Conservation (phyloP, 2,329 filamentous ascomycete genomes). For the Colletotrichum trifolii region DNA sequence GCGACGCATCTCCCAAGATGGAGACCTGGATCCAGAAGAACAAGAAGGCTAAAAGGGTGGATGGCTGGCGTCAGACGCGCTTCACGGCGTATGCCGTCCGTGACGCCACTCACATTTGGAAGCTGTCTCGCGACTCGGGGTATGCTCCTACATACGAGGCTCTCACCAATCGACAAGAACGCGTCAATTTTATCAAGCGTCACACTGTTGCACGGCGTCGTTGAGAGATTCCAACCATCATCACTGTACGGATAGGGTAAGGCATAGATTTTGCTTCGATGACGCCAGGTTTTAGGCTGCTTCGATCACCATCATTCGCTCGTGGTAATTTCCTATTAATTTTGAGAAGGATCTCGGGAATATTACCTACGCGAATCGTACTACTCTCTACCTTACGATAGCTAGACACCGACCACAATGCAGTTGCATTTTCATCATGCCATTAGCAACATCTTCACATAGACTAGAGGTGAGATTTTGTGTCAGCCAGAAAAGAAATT, state of each 20-base stretch:
- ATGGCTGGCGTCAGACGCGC: background rate
- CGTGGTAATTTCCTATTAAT: no score
- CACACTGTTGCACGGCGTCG: background rate
- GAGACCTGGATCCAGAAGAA: constrained; percentile 12
- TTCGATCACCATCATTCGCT: no score
- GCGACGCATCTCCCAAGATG: background rate
- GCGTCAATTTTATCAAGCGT: background rate
- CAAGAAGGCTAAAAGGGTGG: background rate
- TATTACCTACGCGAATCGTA: accelerated
- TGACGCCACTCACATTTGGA: background rate
- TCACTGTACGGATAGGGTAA: no score
- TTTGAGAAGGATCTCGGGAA: no score
- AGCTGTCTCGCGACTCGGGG: background rate
- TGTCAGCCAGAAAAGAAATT: no score
- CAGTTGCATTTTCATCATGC: no score
- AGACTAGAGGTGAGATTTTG: no score
- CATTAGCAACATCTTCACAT: accelerated
- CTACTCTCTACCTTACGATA: no score
- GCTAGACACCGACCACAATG: no score
- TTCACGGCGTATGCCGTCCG: background rate
- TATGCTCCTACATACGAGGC: background rate
- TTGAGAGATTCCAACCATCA: background rate
- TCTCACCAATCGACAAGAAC: background rate
- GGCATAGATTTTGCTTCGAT: no score
- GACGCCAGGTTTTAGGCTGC: no score